Percentiles rank a stretch among this genome's conserved stretches.
Evolutionary conservation across 768 basidiomycete genomes (phyloP).

Genomic region (Rhizopogon vulgaris): DNA sequence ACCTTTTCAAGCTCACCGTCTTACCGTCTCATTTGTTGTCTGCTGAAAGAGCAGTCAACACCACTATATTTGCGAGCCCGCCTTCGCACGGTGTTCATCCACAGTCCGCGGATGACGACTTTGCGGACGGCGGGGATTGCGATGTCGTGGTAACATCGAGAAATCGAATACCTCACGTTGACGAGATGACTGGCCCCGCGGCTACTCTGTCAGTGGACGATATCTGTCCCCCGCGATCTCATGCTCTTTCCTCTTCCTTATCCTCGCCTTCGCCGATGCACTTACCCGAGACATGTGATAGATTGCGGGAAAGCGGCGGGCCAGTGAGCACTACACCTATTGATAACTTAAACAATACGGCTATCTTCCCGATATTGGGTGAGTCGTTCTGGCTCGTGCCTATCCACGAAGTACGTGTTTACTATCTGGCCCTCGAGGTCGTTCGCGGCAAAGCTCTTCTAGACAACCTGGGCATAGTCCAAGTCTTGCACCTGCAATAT

Average conservation of each 20-base stretch:
- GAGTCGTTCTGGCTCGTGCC: neutral
- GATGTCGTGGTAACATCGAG: neutral
- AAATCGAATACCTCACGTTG: neutral
- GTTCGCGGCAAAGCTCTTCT: neutral
- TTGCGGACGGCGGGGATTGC: neutral
- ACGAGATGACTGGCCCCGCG: neutral
- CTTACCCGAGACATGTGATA: neutral
- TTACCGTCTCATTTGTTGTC: neutral
- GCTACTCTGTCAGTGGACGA: neutral
- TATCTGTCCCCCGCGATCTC: neutral
- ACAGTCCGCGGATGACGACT: neutral
- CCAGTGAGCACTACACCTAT: neutral
- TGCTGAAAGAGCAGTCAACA: neutral
- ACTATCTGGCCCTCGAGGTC: neutral
- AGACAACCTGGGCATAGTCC: neutral
- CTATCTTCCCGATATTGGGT: neutral
- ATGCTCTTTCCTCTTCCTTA: neutral
- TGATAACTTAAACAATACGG: neutral
- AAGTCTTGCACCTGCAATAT: constrained; percentile 38
- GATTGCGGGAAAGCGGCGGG: neutral
- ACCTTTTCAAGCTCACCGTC: neutral
- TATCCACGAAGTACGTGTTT: neutral
- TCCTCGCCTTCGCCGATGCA: neutral
- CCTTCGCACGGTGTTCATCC: constrained; percentile 12
- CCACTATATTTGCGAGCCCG: constrained; percentile 11